A percentile compares a stretch with the other conserved stretches of the same genome.
phyloP scores from a whole-genome alignment of 805 yeast species.

The Saccharomyces jurei region DNA sequence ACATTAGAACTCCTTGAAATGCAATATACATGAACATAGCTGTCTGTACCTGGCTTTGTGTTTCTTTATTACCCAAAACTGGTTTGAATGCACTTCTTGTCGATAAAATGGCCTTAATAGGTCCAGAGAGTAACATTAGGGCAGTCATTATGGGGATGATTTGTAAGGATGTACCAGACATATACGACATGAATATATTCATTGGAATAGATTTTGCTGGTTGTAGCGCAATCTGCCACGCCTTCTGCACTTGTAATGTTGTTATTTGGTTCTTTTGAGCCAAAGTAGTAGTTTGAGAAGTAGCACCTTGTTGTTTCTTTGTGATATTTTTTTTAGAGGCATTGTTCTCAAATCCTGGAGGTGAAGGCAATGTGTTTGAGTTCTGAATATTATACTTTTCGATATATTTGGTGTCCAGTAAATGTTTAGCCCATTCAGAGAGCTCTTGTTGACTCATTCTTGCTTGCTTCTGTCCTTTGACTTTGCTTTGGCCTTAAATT shows the following conservation, averaged over 20 bases:
- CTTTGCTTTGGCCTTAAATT: background rate
- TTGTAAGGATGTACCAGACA: constrained; percentile 87
- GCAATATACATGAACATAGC: constrained; percentile 43
- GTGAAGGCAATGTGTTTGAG: constrained; percentile 15
- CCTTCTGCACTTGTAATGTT: constrained; percentile 43
- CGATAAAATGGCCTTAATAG: constrained; percentile 60
- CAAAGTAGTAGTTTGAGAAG: constrained; percentile 3
- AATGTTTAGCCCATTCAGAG: constrained; percentile 11
- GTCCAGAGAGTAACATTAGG: constrained; percentile 69
- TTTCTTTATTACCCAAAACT: constrained; percentile 33
- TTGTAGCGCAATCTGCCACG: constrained; percentile 77
- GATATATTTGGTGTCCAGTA: constrained; percentile 7
- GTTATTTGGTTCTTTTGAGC: background rate
- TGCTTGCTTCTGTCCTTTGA: background rate
- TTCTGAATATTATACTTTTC: constrained; percentile 4
- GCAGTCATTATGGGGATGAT: constrained; percentile 89
- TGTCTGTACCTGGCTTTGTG: constrained; percentile 14
- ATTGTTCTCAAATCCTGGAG: constrained; percentile 20
- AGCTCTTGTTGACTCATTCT: background rate
- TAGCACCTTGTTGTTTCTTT: constrained; percentile 1
- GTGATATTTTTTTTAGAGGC: background rate
- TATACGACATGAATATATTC: constrained; percentile 83
- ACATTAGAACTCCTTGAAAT: constrained; percentile 48
- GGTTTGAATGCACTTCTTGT: constrained; percentile 49
- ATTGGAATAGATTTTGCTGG: constrained; percentile 86